Evolutionary conservation across 2,329 filamentous ascomycete species (phyloP).

Genomic region (Aspergillus pseudonomiae): DNA sequence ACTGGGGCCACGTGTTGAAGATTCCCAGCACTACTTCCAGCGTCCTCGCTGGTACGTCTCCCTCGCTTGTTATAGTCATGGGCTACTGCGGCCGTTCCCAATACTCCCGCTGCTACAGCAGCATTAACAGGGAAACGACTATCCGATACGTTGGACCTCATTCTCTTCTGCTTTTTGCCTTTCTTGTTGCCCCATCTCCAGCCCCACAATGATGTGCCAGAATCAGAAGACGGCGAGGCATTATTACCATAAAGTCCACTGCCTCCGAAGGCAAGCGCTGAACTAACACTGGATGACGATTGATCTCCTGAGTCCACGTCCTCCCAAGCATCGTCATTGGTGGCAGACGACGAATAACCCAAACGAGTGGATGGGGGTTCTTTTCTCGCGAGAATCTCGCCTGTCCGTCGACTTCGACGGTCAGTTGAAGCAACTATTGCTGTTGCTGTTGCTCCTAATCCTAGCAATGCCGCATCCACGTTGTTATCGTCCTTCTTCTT

Average conservation of each 20-base stretch:
- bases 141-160: conserved; percentile 23
- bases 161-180: conserved; percentile 31
- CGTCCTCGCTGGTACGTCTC: conserved; percentile 25
- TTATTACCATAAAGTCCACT: conserved; percentile 48
- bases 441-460: conserved; percentile 51
- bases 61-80: conserved; percentile 37
- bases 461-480: conserved; percentile 52
- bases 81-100: conserved; percentile 46
- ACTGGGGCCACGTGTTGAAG: conserved; percentile 66
- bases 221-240: conserved; percentile 59
- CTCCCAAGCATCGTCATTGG: conserved; percentile 59
- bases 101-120: conserved; percentile 46
- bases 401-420: conserved; percentile 39
- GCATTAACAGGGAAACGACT: conserved; percentile 33
- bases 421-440: conserved; percentile 47
- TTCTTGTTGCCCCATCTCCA: conserved; percentile 60
- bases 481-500: conserved; percentile 34
- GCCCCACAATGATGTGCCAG: conserved; percentile 60
- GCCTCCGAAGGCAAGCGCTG: conserved; percentile 64
- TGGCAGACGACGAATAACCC: conserved; percentile 29
- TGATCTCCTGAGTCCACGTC: conserved; percentile 60
- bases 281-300: conserved; percentile 56
- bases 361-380: conserved; percentile 31
- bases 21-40: conserved; percentile 47
- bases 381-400: conserved; percentile 35